Base-by-base conservation (phyloP, 2,329 filamentous ascomycete species). In the Hymenoscyphus repandus region DNA sequence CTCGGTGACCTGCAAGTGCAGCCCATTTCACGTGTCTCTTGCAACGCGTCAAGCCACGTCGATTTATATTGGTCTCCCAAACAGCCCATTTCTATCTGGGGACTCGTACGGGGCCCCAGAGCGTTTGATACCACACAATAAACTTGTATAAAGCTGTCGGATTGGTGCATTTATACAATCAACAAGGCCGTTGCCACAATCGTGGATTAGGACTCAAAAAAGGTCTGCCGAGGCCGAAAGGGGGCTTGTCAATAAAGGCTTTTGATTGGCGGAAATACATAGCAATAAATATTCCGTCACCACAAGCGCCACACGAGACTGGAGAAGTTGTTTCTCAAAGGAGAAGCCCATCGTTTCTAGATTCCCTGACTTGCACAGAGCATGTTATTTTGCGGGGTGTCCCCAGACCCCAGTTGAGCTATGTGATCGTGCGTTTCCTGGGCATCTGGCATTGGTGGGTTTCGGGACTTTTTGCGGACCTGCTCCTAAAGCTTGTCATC, bases 261-360 rank as follows among this genome's bases (percentile, higher is more conserved):
- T 15, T 5, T 40, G 7, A 47, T 47, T 40, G 34, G 45, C n/a
- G 45, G 45, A 47, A 40, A 22, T 39, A 40, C 15, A 38, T 4
- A 10, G 12, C 45, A 13, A 34, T 12, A 40, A 20, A 39, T 47
- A 20, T 34, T 47, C 45, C 45, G 36, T 13, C 34, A 11, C 17
- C n/a, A 39, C 45, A 41, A 30, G 39, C 45, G 27, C 22, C 34
- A 40, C 20, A 39, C 18, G 30, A 30, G 22, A 10, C 6, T 27
- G 33, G 20, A 45, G 30, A 32, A 45, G 22, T 27, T 33, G 15
- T 46, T 32, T 18, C 27, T 32, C n/a, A 47, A n/a, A 39, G 12
- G 7, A 13, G 34, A 34, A 40, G 6, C 18, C 38, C 38, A 40
- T 11, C 5, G 10, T 20, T 11, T 15, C 17, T 40, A n/a, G n/a